These are phyloP conservation scores for Fusarium subglutinans DNA, from an alignment of 2,329 filamentous ascomycete genomes.

Conservation along the genomic window DNA sequence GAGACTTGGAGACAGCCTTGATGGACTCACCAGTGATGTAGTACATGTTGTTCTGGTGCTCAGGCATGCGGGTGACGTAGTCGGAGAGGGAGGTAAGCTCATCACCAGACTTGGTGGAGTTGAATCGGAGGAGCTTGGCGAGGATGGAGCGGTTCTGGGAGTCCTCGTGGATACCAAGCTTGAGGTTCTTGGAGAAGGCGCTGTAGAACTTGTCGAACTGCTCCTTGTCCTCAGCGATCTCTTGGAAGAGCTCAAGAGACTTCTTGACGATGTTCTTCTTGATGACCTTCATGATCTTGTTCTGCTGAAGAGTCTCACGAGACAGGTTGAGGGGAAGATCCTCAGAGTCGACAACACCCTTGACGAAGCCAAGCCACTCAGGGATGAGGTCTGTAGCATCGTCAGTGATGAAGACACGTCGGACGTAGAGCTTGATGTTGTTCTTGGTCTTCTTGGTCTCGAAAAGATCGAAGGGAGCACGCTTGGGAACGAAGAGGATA, in stretches of 20 bases:
- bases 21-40: slow-evolving; percentile 99
- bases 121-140: slow-evolving; percentile 98
- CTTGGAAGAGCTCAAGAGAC: slow-evolving; percentile 98
- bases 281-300: slow-evolving; percentile 99
- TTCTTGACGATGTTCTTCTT: slow-evolving; percentile 99
- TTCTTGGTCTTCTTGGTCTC: slow-evolving; percentile 99
- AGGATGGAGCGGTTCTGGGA: slow-evolving; percentile 93
- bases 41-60: slow-evolving; percentile 99
- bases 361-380: slow-evolving; percentile 99
- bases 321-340: slow-evolving; percentile 99
- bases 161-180: slow-evolving; percentile 99
- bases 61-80: slow-evolving; percentile 99
- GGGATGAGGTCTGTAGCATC: slow-evolving; percentile 99
- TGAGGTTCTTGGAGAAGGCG: slow-evolving; percentile 99
- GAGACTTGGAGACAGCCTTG: slow-evolving; percentile 97
- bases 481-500: slow-evolving; percentile 99
- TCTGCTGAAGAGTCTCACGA: slow-evolving; percentile 99
- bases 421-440: slow-evolving; percentile 99
- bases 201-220: slow-evolving; percentile 99
- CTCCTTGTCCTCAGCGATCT: slow-evolving; percentile 99
- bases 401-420: slow-evolving; percentile 99
- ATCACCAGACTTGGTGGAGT: slow-evolving; percentile 98
- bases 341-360: slow-evolving; percentile 99
- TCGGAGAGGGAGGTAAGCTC: slow-evolving; percentile 94
- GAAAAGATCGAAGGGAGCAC: slow-evolving; percentile 98